Evolutionary conservation across 345 rosid genomes (phyloP), one percentile per base, ranked within the genome.

Genomic region (Lepidium aucheri): DNA sequence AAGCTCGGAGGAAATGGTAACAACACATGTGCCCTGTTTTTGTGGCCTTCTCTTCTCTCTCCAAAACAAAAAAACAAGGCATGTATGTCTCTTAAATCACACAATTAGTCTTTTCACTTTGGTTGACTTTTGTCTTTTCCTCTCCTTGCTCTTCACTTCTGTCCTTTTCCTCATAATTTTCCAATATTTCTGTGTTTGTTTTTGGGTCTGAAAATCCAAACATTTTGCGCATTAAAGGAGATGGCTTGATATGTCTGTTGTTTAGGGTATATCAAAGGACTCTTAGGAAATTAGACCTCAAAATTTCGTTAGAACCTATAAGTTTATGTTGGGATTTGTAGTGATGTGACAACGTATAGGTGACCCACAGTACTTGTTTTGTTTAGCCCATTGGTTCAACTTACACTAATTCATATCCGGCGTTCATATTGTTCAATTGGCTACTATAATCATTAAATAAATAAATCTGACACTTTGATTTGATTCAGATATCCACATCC

Each of bases 1-100:
- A 38, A 38, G 45, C 44, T 16, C 24, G 14, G 15, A 55, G 43
- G 16, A n/a, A 42, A 66, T 9, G 45, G 40, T n/a, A 73, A 60
- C 73, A 74, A 67, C 32, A 67, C 77, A 74, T 67, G 77, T 67
- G 77, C 68, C 46, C 14, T 60, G 63, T 51, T 59, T 65, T 62
- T 71, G 75, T 63, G 40, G 40, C 13, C 4, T 47, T 53, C 52
- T 33, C 43, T 46, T 40, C 54, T 62, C 54, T 39, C 50, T 53
- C 50, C 55, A 28, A 26, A 4, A 26, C 16, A 9, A 17, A 26
- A 47, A 60, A 67, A 51, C 50, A 73, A 51, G 58, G 63, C 77
- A 60, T 60, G 73, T 61, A 60, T 60, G 73, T 61, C 52, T 73
- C 67, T 65, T 49, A 57, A 36, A 16, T 50, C 36, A 36, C 49